These are phyloP conservation scores for Aspergillus sp. DNA, from an alignment of 2,329 filamentous ascomycete genomes.

Conservation along the genomic window DNA sequence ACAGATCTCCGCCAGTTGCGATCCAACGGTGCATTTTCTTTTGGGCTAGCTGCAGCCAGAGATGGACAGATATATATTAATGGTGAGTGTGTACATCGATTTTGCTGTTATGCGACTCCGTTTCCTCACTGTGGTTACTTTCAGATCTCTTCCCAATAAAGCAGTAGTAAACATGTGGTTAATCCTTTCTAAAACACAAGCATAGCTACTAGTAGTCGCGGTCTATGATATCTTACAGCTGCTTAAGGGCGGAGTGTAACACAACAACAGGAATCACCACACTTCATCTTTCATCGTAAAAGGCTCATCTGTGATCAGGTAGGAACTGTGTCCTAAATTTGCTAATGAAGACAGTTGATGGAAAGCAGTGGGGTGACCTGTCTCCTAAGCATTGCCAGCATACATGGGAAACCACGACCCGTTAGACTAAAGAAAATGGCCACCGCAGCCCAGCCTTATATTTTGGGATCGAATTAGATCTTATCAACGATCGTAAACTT, in stretches of 20 bases:
- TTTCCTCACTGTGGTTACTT: conserved; percentile 27
- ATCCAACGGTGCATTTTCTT: conserved; percentile 22
- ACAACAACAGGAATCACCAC: no score
- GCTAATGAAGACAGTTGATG: neutral
- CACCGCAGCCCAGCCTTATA: neutral
- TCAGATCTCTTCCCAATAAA: conserved; percentile 25
- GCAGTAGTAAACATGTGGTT: neutral
- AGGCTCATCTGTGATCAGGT: no score
- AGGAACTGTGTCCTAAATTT: neutral
- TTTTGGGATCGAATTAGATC: neutral
- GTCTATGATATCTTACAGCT: no score
- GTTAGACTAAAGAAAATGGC: neutral
- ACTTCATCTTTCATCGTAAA: no score
- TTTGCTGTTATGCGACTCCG: conserved; percentile 23
- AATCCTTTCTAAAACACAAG: neutral
- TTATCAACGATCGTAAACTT: neutral
- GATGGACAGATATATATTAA: conserved; percentile 10
- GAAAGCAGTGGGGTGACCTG: neutral
- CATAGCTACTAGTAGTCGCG: neutral
- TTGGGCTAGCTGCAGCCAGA: conserved; percentile 19
- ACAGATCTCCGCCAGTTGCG: conserved; percentile 22
- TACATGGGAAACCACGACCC: neutral
- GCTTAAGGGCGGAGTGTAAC: no score
- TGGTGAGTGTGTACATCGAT: conserved; percentile 9
- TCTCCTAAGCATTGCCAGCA: neutral